Evolutionary conservation across 805 yeast species (phyloP).

Genomic region (Saccharomycopsis javanensis): DNA sequence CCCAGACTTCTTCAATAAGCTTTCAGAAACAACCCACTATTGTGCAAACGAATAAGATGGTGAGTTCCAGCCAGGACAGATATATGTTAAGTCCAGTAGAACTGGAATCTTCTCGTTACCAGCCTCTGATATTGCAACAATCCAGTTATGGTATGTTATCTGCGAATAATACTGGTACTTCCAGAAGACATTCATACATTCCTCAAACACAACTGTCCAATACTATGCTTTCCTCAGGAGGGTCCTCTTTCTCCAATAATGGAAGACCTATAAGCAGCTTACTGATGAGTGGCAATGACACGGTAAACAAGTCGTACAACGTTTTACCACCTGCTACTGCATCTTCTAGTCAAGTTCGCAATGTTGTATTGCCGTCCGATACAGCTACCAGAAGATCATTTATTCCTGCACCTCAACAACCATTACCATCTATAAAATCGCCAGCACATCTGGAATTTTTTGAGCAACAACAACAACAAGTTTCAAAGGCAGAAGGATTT

Average conservation of each 20-base stretch:
- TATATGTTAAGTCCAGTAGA: neutral
- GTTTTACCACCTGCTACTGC: neutral
- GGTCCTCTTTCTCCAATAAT: neutral
- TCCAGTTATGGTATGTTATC: neutral
- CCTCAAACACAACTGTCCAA: neutral
- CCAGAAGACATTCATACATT: neutral
- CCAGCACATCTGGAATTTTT: neutral
- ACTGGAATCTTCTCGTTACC: neutral
- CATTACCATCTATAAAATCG: neutral
- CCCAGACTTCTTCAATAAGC: neutral
- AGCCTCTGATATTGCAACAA: neutral
- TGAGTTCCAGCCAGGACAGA: neutral
- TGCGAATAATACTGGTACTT: neutral
- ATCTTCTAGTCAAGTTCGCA: neutral
- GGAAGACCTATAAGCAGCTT: neutral
- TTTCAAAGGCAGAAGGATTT: neutral
- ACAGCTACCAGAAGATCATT: slow-evolving; percentile 1
- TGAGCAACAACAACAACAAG: neutral
- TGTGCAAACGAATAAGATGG: neutral
- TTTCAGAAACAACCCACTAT: neutral
- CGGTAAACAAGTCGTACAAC: neutral
- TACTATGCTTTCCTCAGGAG: neutral
- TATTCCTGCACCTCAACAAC: neutral
- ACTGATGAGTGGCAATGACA: neutral
- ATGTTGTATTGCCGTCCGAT: neutral